Conservation (phyloP, 2,329 filamentous ascomycete genomes). For the Monilinia vaccinii-corymbosi region DNA sequence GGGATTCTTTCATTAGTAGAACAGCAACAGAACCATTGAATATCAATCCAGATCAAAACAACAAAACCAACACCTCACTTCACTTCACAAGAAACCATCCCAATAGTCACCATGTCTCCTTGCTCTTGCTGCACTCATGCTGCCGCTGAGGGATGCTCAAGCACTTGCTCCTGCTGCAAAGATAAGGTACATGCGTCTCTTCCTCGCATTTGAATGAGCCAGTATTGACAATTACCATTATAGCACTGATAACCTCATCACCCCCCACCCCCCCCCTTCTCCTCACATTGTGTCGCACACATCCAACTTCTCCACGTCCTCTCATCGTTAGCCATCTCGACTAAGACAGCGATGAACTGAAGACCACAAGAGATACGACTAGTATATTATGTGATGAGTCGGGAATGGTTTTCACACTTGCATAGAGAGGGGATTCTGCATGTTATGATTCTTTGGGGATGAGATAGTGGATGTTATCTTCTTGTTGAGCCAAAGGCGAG, state of each 20-base stretch:
- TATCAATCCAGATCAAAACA: not conserved
- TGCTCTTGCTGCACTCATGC: conserved; percentile 5
- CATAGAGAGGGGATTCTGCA: not conserved
- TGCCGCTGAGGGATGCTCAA: not conserved
- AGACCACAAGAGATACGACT: not conserved
- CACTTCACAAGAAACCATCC: too few relatives aligned
- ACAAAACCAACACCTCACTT: not conserved
- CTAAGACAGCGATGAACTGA: not conserved
- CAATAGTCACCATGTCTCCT: not conserved
- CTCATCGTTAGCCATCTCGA: not conserved
- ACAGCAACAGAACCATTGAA: not conserved
- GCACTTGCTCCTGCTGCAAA: not conserved
- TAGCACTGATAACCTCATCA: not conserved
- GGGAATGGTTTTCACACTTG: not conserved
- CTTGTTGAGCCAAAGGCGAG: not conserved
- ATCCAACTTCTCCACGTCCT: not conserved
- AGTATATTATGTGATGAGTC: not conserved
- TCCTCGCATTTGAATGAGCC: not conserved
- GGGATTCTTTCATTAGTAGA: not conserved
- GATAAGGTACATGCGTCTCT: not conserved
- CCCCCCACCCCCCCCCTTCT: not conserved
- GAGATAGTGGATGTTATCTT: not conserved
- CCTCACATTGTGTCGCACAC: not conserved
- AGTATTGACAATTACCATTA: not conserved
- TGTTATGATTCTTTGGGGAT: not conserved